Evolutionary conservation across 2,329 filamentous ascomycete species (phyloP).

Genomic region (Rutstroemia sp.): DNA sequence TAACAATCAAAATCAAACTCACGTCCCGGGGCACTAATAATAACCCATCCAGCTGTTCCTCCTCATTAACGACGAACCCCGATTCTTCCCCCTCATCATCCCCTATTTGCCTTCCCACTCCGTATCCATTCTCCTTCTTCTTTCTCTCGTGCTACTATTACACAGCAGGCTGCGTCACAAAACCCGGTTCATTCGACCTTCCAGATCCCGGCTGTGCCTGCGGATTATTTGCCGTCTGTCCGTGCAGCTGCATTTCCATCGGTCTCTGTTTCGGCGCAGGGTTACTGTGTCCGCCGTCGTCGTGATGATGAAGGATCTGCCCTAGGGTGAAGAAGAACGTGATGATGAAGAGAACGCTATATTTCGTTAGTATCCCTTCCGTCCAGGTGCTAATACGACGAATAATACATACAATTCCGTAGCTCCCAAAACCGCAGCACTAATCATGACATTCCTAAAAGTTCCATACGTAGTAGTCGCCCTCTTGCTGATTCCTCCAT

Average conservation of each 20-base stretch:
- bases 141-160: no score
- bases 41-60: neutral
- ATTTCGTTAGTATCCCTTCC: neutral
- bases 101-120: neutral
- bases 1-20: no score
- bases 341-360: neutral
- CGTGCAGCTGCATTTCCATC: constrained; percentile 3
- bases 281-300: neutral
- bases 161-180: neutral
- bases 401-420: constrained; percentile 5
- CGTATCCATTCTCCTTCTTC: no score
- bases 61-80: neutral
- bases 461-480: neutral
- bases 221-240: neutral
- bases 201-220: neutral
- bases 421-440: neutral
- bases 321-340: neutral
- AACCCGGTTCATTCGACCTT: neutral
- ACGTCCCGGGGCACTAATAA: no score
- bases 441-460: neutral
- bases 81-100: neutral
- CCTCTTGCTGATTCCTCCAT: neutral
- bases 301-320: neutral
- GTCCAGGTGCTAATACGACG: rapidly evolving
- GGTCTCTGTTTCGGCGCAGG: neutral